These are phyloP conservation scores for Cyberlindnera bimundalis DNA, from an alignment of 805 yeast species.

Conservation along the genomic window DNA sequence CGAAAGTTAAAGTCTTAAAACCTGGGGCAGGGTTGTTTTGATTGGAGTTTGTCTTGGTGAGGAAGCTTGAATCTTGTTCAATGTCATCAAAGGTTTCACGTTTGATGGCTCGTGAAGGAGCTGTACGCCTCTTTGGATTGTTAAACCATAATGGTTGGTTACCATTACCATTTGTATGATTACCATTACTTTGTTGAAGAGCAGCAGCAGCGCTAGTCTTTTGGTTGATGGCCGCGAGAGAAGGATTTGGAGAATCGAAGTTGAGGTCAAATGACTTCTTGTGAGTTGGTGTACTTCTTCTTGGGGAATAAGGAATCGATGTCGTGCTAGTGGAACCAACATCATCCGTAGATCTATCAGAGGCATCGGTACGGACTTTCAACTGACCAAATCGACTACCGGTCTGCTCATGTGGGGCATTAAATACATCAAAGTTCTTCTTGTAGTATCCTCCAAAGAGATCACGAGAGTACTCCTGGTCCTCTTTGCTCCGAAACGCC, in stretches of 20 bases:
- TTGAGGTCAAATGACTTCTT: slow-evolving; percentile 20
- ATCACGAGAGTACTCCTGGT: slow-evolving; percentile 24
- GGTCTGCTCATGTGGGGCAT: slow-evolving; percentile 14
- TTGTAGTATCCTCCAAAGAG: slow-evolving; percentile 26
- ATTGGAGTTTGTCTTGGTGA: slow-evolving; percentile 19
- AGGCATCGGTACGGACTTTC: slow-evolving; percentile 15
- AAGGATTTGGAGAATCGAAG: slow-evolving; percentile 20
- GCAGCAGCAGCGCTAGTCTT: slow-evolving; percentile 14
- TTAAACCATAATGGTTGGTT: slow-evolving; percentile 36
- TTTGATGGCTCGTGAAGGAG: slow-evolving; percentile 46
- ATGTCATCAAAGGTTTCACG: slow-evolving; percentile 30
- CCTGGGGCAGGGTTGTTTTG: slow-evolving; percentile 24
- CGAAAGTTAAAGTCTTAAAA: slow-evolving; percentile 37
- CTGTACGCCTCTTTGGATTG: slow-evolving; percentile 41
- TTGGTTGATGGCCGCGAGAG: slow-evolving; percentile 25
- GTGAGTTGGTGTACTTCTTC: slow-evolving; percentile 28
- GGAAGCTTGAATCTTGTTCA: slow-evolving; percentile 24
- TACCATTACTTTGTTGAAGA: slow-evolving; percentile 7
- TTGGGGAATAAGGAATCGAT: slow-evolving; percentile 18
- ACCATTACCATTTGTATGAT: neutral
- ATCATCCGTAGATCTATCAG: slow-evolving; percentile 25
- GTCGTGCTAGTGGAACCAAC: slow-evolving; percentile 14
- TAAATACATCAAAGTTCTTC: slow-evolving; percentile 24
- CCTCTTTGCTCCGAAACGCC: slow-evolving; percentile 14
- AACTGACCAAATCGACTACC: slow-evolving; percentile 23